phyloP scores from a whole-genome alignment of 2,329 filamentous ascomycete genomes.

The Penicillium crustosum region DNA sequence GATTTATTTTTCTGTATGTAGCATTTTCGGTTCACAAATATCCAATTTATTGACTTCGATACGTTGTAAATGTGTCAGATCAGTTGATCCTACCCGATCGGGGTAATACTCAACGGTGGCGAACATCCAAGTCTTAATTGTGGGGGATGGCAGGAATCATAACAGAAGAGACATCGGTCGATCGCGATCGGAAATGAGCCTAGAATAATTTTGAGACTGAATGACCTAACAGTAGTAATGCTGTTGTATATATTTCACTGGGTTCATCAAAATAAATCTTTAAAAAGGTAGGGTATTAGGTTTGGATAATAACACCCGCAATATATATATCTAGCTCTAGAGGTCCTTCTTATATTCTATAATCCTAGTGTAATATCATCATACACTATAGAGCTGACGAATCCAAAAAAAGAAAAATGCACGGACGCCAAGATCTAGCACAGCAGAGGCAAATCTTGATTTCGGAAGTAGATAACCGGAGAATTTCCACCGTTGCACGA shows the following conservation, averaged over 20 bases:
- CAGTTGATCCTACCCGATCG: not conserved
- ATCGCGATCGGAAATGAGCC: not conserved
- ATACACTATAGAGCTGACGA: not conserved
- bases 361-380: not conserved
- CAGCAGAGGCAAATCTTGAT: constrained; percentile 5
- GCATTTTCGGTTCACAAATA: too few species aligned
- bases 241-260: not conserved
- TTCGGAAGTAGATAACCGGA: constrained; percentile 7
- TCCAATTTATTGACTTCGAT: not conserved
- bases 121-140: not conserved
- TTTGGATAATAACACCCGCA: not conserved
- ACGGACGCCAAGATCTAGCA: not conserved
- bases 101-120: not conserved
- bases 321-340: not conserved
- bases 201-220: not conserved
- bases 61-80: not conserved
- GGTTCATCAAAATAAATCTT: too few species aligned
- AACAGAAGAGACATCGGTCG: not conserved
- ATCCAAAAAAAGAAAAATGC: not conserved
- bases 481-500: not conserved
- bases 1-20: not conserved
- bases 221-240: not conserved
- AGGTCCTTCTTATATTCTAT: not conserved
- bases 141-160: not conserved
- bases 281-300: not conserved